Conservation (phyloP, 306 rosid genomes). For the Malus sieversii region DNA sequence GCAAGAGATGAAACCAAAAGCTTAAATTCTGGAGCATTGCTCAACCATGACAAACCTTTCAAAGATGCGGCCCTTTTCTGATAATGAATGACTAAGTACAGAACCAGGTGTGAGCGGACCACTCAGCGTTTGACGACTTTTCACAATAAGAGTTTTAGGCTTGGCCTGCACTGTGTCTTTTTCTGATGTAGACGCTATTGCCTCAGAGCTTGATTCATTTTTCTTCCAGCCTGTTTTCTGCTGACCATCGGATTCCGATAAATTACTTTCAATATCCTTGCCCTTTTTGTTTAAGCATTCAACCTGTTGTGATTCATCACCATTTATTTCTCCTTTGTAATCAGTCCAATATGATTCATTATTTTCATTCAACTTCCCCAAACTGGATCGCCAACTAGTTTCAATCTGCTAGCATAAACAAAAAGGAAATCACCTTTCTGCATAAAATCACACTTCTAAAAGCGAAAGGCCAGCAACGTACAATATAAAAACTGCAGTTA, state of each 20-base stretch:
- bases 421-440: background rate
- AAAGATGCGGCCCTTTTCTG: constrained; percentile 51
- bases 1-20: background rate
- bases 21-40: background rate
- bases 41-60: constrained; percentile 42
- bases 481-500: background rate
- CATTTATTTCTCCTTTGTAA: constrained; percentile 30
- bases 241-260: constrained; percentile 33
- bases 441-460: background rate
- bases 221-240: constrained; percentile 40
- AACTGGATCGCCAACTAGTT: constrained; percentile 33
- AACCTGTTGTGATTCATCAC: constrained; percentile 30
- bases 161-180: constrained; percentile 41
- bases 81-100: constrained; percentile 58
- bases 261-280: constrained; percentile 38
- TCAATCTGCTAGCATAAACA: constrained; percentile 35
- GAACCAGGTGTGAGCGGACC: constrained; percentile 75
- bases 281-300: constrained; percentile 37
- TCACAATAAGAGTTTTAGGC: constrained; percentile 41
- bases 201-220: constrained; percentile 41
- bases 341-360: constrained; percentile 39
- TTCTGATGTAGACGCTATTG: constrained; percentile 36
- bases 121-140: constrained; percentile 68
- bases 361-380: constrained; percentile 40
- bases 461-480: background rate